phyloP scores from a whole-genome alignment of 225 moss, liverwort and hornwort species.

The Marchantia paleacea region DNA sequence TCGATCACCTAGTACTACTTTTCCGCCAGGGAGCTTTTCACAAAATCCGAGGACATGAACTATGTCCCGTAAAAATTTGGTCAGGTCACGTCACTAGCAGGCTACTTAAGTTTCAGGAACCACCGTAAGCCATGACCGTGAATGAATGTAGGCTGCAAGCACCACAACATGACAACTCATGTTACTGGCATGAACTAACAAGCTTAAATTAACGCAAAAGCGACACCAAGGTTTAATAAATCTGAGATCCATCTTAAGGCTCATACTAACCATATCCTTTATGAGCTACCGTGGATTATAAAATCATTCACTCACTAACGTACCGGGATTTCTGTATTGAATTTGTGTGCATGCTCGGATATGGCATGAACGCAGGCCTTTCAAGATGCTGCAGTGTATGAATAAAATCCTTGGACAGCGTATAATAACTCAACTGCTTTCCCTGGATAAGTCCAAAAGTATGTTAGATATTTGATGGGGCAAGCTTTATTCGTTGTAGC shows the following conservation, averaged over 20 bases:
- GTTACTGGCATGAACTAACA: neutral
- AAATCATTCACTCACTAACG: neutral
- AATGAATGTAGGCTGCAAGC: conserved; percentile 8
- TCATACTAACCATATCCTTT: neutral
- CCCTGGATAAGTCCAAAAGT: conserved; percentile 37
- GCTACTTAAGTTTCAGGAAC: neutral
- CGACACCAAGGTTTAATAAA: neutral
- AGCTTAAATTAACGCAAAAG: neutral
- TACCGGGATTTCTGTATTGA: conserved; percentile 10
- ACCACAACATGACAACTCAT: neutral
- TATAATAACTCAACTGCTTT: conserved; percentile 87
- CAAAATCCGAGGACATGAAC: neutral
- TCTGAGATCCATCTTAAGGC: neutral
- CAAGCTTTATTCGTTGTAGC: neutral
- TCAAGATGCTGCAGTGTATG: conserved; percentile 90
- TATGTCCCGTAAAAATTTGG: neutral
- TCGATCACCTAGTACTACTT: neutral
- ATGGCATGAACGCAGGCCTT: neutral
- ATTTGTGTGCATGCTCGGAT: neutral
- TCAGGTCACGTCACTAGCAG: neutral
- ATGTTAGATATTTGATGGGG: neutral
- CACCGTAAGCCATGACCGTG: neutral
- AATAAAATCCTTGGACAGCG: conserved; percentile 85
- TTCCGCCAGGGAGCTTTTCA: neutral
- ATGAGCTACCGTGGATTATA: no score